Evolutionary conservation across 1,139 yeast species (phyloP), one percentile per base, ranked within the genome.

Genomic region (Zhuliangozyma blackwelliae): DNA sequence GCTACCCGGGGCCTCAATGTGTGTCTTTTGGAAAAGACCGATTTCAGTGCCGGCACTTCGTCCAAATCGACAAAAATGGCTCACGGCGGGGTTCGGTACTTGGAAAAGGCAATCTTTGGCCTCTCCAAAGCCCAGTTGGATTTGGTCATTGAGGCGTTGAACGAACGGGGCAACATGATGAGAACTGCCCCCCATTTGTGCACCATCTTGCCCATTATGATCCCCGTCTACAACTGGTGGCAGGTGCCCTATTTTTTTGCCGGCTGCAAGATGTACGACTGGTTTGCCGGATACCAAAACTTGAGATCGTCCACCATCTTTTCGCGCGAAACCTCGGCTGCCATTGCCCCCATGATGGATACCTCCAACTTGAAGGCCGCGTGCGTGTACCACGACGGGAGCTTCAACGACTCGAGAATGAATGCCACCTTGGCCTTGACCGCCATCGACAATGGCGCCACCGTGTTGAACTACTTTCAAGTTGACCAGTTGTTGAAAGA

Each of bases 51-150:
- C 10, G 97, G 96, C 33, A 90, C 97, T 11, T 85, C 96, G 5
- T 88, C 96, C 25, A 83, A 90, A 54, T 85, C 95, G n/a, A 90
- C 97, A 38, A 90, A 90, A 65, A 86, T 90, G 81, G 96, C 96
- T 32, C 97, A 90, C 58, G 97, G 97, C 47, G 97, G 97, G 56
- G 97, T 90, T 36, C 75, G 97, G 54, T 90, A 90, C 63, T 75
- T 90, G 56, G 97, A 90, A 62, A 90, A 90, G 68, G 97, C 97
- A 28, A 80, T 90, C 52, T 87, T 88, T 78, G 86, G 82, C 61
- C 73, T 90, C 42, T 89, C 95, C 43, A 88, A 87, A 63, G 94
- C 84, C 45, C 97, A 90, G 68, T 75, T 88, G 62, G 89, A 87
- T 63, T 75, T 90, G 52, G 97, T 90, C 45, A 85, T 88, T 53